phyloP scores from a whole-genome alignment of 2,329 filamentous ascomycete species.

The Calycina herbarum region DNA sequence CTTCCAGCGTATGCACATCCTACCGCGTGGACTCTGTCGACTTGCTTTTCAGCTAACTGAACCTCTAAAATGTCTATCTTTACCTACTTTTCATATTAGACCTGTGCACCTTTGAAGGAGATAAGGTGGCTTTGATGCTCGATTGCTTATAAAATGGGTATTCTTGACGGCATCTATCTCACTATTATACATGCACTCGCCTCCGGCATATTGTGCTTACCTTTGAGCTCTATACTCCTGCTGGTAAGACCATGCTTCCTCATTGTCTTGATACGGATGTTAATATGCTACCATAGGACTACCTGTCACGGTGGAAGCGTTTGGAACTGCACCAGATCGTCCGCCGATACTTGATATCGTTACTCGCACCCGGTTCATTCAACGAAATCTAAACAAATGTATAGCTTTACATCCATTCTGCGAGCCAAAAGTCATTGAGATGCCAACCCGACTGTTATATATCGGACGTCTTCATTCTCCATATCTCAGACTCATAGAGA shows the following conservation, averaged over 20 bases:
- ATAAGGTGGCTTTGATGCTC: too few relatives aligned
- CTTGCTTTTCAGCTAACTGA: too few relatives aligned
- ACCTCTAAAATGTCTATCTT: too few relatives aligned
- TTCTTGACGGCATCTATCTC: too few relatives aligned
- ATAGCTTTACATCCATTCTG: neutral
- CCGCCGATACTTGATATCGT: neutral
- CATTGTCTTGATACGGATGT: neutral
- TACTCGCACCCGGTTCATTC: neutral
- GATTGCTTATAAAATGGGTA: too few relatives aligned
- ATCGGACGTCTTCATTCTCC: neutral
- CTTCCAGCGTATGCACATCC: too few relatives aligned
- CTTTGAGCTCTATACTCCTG: neutral
- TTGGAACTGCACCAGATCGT: neutral
- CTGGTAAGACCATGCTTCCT: neutral
- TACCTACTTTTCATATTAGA: too few relatives aligned
- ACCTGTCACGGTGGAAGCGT: neutral
- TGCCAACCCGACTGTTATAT: neutral
- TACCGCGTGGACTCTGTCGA: too few relatives aligned
- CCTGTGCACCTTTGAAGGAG: too few relatives aligned
- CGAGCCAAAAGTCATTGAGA: neutral
- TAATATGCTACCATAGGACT: neutral
- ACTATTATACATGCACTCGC: too few relatives aligned
- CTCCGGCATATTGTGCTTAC: too few relatives aligned
- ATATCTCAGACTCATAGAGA: neutral
- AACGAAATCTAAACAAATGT: neutral